Conservation (phyloP, 257 asterid genomes). For the Catharanthus roseus region DNA sequence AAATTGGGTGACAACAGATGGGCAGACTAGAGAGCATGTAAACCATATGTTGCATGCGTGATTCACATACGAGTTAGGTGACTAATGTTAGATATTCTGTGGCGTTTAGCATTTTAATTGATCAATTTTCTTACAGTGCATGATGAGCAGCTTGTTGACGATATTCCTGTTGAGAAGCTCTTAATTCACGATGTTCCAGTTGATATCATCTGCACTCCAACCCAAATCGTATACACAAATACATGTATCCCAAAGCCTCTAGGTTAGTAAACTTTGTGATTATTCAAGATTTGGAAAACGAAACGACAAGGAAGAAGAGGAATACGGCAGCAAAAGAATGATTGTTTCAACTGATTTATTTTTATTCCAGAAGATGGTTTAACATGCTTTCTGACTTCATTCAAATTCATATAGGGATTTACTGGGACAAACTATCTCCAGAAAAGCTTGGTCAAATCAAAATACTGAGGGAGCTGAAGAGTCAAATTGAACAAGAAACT, state of each 20-base stretch:
- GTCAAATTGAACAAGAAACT: constrained; percentile 61
- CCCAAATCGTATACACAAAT: constrained; percentile 65
- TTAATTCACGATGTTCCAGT: constrained; percentile 86
- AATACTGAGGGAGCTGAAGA: constrained; percentile 74
- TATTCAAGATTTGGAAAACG: no score
- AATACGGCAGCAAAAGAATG: no score
- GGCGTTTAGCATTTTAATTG: background rate
- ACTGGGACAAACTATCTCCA: constrained; percentile 90
- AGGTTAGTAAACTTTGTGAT: constrained; percentile 38
- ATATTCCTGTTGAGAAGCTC: constrained; percentile 72
- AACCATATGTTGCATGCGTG: background rate
- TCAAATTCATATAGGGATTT: constrained; percentile 59
- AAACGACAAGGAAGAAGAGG: no score
- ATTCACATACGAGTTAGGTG: background rate
- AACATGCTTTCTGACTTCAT: background rate
- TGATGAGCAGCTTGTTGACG: constrained; percentile 72
- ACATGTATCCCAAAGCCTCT: constrained; percentile 89
- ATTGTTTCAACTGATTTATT: background rate
- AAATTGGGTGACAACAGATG: constrained; percentile 1
- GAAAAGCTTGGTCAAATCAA: constrained; percentile 81
- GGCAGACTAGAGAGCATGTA: no score
- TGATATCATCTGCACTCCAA: constrained; percentile 90
- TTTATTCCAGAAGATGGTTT: background rate
- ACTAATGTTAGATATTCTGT: background rate
- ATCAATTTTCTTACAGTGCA: constrained; percentile 50